These are phyloP conservation scores for Fusarium incarnatum DNA, from an alignment of 2,329 filamentous ascomycete species.

Conservation along the genomic window DNA sequence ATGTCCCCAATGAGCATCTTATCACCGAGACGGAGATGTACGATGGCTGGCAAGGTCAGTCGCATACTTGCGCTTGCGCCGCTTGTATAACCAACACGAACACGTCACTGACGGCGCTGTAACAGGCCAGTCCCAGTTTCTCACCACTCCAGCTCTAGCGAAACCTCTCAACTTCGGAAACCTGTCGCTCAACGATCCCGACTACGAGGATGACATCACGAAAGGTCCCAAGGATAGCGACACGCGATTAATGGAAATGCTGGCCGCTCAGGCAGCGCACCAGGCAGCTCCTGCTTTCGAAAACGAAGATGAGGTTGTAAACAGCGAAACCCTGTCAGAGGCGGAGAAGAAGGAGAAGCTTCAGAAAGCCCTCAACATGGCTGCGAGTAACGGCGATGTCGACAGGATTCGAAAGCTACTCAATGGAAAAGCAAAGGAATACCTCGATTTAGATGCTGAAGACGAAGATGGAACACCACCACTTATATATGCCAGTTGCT, in stretches of 20 bases:
- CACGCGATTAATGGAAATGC: constrained; percentile 91
- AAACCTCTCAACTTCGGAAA: constrained; percentile 86
- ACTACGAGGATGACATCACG: constrained; percentile 72
- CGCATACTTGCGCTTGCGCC: constrained; percentile 35
- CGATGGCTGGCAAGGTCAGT: constrained; percentile 94
- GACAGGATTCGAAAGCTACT: constrained; percentile 82
- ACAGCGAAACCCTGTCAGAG: constrained; percentile 77
- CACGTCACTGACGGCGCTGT: constrained; percentile 44
- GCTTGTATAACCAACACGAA: constrained; percentile 35
- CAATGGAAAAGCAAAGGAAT: constrained; percentile 76
- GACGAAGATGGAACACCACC: constrained; percentile 98
- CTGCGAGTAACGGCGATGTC: constrained; percentile 94
- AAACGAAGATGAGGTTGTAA: constrained; percentile 82
- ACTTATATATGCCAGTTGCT: constrained; percentile 97
- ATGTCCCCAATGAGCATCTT: constrained; percentile 70
- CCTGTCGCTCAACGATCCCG: constrained; percentile 83
- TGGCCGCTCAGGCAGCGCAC: constrained; percentile 89
- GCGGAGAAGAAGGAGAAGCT: constrained; percentile 83
- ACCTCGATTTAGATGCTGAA: constrained; percentile 85
- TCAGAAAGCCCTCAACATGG: constrained; percentile 92
- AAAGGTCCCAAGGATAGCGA: constrained; percentile 79
- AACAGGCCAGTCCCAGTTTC: constrained; percentile 92
- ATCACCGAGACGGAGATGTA: constrained; percentile 94
- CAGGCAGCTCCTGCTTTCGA: constrained; percentile 77
- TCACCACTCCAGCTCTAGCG: constrained; percentile 85